Evolutionary conservation across 352 stramenopile genomes (phyloP).

Genomic region (Phytophthora hibernalis): DNA sequence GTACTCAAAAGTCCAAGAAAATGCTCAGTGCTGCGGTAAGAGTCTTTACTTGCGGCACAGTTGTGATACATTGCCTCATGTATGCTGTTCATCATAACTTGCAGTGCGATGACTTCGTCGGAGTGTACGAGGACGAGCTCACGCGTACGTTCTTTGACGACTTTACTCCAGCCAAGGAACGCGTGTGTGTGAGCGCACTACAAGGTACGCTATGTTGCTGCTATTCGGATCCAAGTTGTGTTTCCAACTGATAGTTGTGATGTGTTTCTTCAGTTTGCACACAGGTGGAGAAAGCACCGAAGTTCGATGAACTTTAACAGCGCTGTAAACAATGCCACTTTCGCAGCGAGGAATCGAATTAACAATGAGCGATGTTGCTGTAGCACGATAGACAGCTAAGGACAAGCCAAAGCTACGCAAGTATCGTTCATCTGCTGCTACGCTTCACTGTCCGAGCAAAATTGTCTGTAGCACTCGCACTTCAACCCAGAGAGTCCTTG

Average conservation of each 20-base stretch:
- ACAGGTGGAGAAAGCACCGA: constrained; percentile 15
- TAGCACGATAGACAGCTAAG: constrained; percentile 18
- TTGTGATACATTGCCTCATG: not conserved
- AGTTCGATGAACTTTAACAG: constrained; percentile 55
- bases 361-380: not conserved
- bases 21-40: constrained; percentile 68
- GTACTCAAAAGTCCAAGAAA: constrained; percentile 60
- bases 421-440: constrained; percentile 10
- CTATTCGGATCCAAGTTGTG: not conserved
- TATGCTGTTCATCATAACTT: not conserved
- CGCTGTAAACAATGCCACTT: not conserved
- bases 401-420: constrained; percentile 26
- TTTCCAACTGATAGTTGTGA: not conserved
- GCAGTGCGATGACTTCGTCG: constrained; percentile 82
- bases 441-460: constrained; percentile 5
- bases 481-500: constrained; percentile 34
- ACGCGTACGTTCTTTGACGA: constrained; percentile 82
- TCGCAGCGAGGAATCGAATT: constrained; percentile 15
- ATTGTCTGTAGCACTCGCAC: not conserved
- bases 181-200: constrained; percentile 60
- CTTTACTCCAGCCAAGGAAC: constrained; percentile 66
- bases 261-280: constrained; percentile 27
- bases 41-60: not conserved
- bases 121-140: constrained; percentile 83
- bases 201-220: constrained; percentile 42